Evolutionary conservation across 164 flowering plant genomes (phyloP), one percentile per base, ranked within the genome.

Genomic region (Magnolia kwangsiensis): DNA sequence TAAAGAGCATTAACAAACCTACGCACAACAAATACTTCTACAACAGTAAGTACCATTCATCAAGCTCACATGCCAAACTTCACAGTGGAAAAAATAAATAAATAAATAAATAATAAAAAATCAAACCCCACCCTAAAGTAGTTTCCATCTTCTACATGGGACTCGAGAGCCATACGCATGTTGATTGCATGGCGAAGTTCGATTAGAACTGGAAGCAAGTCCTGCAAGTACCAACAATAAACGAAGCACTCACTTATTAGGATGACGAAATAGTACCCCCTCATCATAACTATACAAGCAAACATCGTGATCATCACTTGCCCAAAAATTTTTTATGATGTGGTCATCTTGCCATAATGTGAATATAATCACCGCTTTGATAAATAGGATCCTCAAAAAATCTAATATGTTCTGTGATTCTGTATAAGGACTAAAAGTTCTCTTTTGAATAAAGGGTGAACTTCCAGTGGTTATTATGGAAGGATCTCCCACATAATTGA

Each of bases 91-190:
- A 10, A 73, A 13, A 11, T 3, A 11, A 14, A 11, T 14, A 27
- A 27, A 50, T 3, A 73, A 13, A 14, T 3, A 11, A 27, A 11
- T 14, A 27, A 27, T 27, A 27, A 27, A 13, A 65, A 65, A 7
- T 65, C 23, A 65, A 65, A 55, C 70, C 29, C 73, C 64, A 94
- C 99, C 97, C 89, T 90, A 78, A 86, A 90, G 82, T 86, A 96
- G 80, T 90, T 92, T 71, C 95, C 98, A 77, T 93, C 94, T 78
- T 91, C 94, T 69, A 93, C 95, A 81, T 83, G 91, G 58, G 78
- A 74, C 78, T 96, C 98, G 80, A 96, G 96, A 50, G 84, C 85
- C 69, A 76, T 78, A 89, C 89, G 98, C 93, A 96, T 88, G 77
- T 86, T 88, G 74, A 85, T 55, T 19, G 98, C 98, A 83, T 88